These are phyloP conservation scores for Mollisia scopiformis DNA, from an alignment of 2,329 filamentous ascomycete species.

Conservation along the genomic window DNA sequence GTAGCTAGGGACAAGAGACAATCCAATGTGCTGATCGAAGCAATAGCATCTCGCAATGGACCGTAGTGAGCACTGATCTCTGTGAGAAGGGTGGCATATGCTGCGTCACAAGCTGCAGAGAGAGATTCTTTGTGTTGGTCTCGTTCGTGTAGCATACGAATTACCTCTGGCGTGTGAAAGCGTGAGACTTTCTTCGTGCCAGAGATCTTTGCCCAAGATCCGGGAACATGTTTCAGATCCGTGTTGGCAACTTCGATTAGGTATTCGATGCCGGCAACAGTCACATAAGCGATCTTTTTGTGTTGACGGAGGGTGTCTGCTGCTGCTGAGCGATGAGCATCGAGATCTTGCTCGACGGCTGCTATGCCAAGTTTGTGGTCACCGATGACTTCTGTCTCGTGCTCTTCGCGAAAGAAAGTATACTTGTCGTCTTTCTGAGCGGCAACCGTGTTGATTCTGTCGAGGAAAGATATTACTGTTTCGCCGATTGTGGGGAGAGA, in stretches of 20 bases:
- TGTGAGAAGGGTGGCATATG: slow-evolving; percentile 72
- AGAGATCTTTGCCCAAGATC: slow-evolving; percentile 92
- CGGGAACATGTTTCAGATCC: slow-evolving; percentile 83
- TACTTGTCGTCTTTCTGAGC: slow-evolving; percentile 92
- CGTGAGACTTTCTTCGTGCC: slow-evolving; percentile 91
- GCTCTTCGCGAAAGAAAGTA: slow-evolving; percentile 83
- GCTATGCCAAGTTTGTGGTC: slow-evolving; percentile 90
- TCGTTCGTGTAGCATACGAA: slow-evolving; percentile 80
- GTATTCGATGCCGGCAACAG: slow-evolving; percentile 89
- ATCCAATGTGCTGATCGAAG: slow-evolving; percentile 84
- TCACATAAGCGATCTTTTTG: slow-evolving; percentile 78
- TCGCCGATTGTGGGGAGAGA: slow-evolving; percentile 77
- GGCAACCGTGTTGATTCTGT: slow-evolving; percentile 82
- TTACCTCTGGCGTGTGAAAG: slow-evolving; percentile 92
- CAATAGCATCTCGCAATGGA: slow-evolving; percentile 83
- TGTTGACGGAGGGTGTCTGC: slow-evolving; percentile 60
- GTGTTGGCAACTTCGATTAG: slow-evolving; percentile 88
- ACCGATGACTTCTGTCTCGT: slow-evolving; percentile 87
- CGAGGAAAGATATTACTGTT: slow-evolving; percentile 74
- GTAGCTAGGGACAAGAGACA: slow-evolving; percentile 85
- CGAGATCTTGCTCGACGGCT: slow-evolving; percentile 87
- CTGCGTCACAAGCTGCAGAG: slow-evolving; percentile 85
- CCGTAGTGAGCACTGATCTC: slow-evolving; percentile 86
- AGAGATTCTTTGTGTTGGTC: slow-evolving; percentile 95
- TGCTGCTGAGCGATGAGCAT: slow-evolving; percentile 73